Conservation (phyloP, 2,329 filamentous ascomycete genomes). For the Alternaria sp. region DNA sequence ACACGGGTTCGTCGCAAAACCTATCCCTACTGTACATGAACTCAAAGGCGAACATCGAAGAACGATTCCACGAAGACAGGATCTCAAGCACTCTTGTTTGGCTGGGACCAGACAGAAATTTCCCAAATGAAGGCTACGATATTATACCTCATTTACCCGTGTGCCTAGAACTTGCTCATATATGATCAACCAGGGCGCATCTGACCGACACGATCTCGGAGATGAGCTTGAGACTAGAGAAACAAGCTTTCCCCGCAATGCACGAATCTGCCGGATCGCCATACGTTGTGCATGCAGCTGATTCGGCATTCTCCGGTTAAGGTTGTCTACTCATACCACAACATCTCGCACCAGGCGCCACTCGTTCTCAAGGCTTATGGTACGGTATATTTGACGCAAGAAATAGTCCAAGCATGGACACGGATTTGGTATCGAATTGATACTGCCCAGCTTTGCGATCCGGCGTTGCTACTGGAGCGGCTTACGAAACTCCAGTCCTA, state of each 20-base stretch:
- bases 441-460: background rate
- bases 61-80: background rate
- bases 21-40: background rate
- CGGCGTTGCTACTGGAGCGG: background rate
- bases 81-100: background rate
- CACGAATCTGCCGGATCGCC: constrained; percentile 39
- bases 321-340: background rate
- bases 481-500: background rate
- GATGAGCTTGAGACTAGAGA: constrained; percentile 21
- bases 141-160: constrained; percentile 41
- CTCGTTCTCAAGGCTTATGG: background rate
- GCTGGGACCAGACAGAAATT: constrained; percentile 9
- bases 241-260: constrained; percentile 46
- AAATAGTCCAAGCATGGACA: background rate
- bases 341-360: background rate
- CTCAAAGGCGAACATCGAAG: background rate
- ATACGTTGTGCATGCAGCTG: constrained; percentile 17
- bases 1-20: background rate
- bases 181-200: constrained; percentile 20
- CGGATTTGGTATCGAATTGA: background rate
- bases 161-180: constrained; percentile 31
- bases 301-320: constrained; percentile 14
- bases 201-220: constrained; percentile 24
- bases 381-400: background rate
- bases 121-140: background rate